Percentiles rank a stretch among this genome's conserved stretches.
Evolutionary conservation across 2,329 filamentous ascomycete species (phyloP).

Genomic region (Teratosphaeria gauchensis): DNA sequence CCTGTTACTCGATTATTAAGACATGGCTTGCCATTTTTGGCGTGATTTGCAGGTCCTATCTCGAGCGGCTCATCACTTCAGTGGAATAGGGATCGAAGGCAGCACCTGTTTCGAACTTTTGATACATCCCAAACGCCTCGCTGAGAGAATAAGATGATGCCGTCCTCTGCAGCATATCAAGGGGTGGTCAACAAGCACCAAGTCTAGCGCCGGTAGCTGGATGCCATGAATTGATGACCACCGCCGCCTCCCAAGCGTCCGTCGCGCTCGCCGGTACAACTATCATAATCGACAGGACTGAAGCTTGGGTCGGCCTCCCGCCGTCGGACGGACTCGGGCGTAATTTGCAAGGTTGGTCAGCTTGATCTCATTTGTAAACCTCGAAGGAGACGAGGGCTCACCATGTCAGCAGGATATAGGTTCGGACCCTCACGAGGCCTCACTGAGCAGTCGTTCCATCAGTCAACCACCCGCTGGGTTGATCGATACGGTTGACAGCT

Average conservation of each 20-base stretch:
- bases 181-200: neutral
- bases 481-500: too few species aligned
- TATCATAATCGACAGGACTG: neutral
- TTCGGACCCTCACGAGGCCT: too few species aligned
- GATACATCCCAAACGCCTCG: neutral
- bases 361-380: neutral
- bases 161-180: neutral
- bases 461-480: too few species aligned
- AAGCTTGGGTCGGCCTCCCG: slow-evolving; percentile 1
- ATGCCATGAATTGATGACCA: neutral
- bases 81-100: too few species aligned
- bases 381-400: neutral
- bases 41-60: too few species aligned
- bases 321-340: neutral
- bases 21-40: too few species aligned
- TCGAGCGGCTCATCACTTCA: too few species aligned
- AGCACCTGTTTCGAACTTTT: neutral
- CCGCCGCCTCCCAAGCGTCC: neutral
- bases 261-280: neutral
- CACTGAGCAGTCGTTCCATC: too few species aligned
- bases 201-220: neutral
- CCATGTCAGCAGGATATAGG: slow-evolving; percentile 2
- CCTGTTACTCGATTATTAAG: too few species aligned
- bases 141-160: neutral
- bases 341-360: neutral